phyloP scores from a whole-genome alignment of 2,329 filamentous ascomycete genomes.

The Colletotrichum liriopes region DNA sequence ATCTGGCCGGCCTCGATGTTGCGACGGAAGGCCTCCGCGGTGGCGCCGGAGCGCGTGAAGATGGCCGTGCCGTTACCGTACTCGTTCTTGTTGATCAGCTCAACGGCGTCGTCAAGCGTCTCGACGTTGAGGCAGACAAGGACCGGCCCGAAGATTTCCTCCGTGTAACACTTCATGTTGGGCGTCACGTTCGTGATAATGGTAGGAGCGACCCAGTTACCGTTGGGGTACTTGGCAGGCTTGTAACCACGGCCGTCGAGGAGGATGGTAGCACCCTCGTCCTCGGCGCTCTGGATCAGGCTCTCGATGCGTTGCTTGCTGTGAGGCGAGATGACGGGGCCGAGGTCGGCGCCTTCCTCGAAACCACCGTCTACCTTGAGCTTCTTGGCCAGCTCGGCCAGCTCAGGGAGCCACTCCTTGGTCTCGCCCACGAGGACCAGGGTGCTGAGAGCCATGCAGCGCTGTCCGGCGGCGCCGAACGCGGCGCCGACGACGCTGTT shows the following conservation, averaged over 20 bases:
- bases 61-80: conserved; percentile 91
- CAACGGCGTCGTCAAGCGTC: conserved; percentile 84
- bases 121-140: conserved; percentile 85
- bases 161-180: conserved; percentile 86
- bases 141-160: conserved; percentile 90
- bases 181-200: conserved; percentile 86
- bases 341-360: conserved; percentile 84
- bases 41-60: conserved; percentile 85
- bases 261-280: conserved; percentile 86
- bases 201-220: conserved; percentile 88
- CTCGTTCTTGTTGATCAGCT: conserved; percentile 87
- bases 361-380: conserved; percentile 87
- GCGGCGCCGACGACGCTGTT: conserved; percentile 88
- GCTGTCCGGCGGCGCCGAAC: conserved; percentile 87
- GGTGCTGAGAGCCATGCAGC: conserved; percentile 89
- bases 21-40: conserved; percentile 83
- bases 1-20: conserved; percentile 89
- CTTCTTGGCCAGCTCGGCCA: conserved; percentile 81
- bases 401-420: conserved; percentile 84
- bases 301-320: conserved; percentile 84
- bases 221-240: conserved; percentile 85
- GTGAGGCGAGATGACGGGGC: conserved; percentile 85
- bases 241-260: conserved; percentile 84
- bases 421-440: conserved; percentile 89
- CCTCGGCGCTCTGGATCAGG: conserved; percentile 82